phyloP scores from a whole-genome alignment of 306 rosid species.

The Acmispon strigosus region DNA sequence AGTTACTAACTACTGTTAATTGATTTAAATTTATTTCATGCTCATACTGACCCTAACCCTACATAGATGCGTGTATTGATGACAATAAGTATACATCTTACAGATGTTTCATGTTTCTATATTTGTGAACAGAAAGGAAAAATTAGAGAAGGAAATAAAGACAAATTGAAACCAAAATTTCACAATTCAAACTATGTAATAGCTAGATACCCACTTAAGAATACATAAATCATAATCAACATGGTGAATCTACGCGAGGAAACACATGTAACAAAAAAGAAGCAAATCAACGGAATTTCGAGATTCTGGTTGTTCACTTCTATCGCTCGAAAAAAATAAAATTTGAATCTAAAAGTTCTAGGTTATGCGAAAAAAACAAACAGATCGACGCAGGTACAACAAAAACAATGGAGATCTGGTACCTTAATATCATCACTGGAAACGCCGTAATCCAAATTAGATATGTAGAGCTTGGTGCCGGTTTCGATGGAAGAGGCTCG shows the following conservation, averaged over 20 bases:
- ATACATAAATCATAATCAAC: background rate
- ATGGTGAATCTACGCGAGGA: background rate
- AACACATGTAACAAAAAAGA: background rate
- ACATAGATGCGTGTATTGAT: no score
- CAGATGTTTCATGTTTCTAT: background rate
- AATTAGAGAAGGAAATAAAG: no score
- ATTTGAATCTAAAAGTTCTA: background rate
- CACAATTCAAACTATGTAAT: no score
- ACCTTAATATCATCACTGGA: slow-evolving; percentile 95
- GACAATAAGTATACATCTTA: background rate
- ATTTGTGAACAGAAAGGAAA: no score
- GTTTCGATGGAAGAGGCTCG: slow-evolving; percentile 85
- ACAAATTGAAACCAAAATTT: no score
- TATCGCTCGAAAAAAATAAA: background rate
- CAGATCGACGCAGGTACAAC: background rate
- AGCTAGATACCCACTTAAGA: no score
- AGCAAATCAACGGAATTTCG: background rate
- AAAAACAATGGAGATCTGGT: background rate
- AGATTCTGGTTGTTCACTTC: background rate
- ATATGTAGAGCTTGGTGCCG: slow-evolving; percentile 85
- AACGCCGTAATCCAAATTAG: slow-evolving; percentile 89
- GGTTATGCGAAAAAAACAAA: background rate
- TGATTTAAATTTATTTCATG: no score
- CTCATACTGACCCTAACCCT: no score
- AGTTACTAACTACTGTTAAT: background rate